Evolutionary conservation across 2,329 filamentous ascomycete genomes (phyloP).

Genomic region (Phyllosticta citribraziliensis): DNA sequence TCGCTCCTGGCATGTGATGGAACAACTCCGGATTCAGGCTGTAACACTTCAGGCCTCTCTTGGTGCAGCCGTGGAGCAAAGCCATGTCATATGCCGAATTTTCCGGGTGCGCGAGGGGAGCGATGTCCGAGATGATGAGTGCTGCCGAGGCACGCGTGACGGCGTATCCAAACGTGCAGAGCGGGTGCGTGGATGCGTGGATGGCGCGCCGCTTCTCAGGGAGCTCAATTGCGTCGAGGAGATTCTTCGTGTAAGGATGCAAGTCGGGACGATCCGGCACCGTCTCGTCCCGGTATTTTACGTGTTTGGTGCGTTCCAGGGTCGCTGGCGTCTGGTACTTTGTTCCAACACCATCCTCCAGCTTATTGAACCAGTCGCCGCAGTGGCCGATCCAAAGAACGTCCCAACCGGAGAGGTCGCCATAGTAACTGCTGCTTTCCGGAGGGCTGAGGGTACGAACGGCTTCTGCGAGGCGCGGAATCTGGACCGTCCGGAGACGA

Average conservation of each 20-base stretch:
- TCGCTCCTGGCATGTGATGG: constrained; percentile 32
- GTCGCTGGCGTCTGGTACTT: constrained; percentile 17
- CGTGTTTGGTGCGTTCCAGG: constrained; percentile 22
- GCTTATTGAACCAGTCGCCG: constrained; percentile 30
- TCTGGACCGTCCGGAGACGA: constrained; percentile 32
- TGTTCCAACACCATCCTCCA: constrained; percentile 13
- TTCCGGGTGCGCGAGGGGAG: constrained; percentile 13
- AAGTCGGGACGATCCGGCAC: constrained; percentile 26
- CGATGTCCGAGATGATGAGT: constrained; percentile 25
- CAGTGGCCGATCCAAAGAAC: constrained; percentile 37
- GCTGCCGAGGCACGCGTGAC: constrained; percentile 23
- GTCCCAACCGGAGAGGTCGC: constrained; percentile 30
- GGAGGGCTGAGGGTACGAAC: constrained; percentile 23
- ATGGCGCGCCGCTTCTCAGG: constrained; percentile 28
- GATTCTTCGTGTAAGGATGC: constrained; percentile 29
- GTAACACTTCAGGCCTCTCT: constrained; percentile 30
- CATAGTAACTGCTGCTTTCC: constrained; percentile 28
- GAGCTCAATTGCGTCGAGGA: constrained; percentile 28
- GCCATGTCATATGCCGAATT: constrained; percentile 27
- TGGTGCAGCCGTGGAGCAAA: constrained; percentile 28
- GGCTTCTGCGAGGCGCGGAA: constrained; percentile 31
- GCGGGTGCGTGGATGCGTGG: constrained; percentile 32
- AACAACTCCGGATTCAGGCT: constrained; percentile 36
- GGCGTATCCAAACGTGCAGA: constrained; percentile 35
- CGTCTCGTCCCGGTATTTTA: constrained; percentile 27